phyloP scores from a whole-genome alignment of 2,329 filamentous ascomycete genomes.

The Metarhizium robertsii region DNA sequence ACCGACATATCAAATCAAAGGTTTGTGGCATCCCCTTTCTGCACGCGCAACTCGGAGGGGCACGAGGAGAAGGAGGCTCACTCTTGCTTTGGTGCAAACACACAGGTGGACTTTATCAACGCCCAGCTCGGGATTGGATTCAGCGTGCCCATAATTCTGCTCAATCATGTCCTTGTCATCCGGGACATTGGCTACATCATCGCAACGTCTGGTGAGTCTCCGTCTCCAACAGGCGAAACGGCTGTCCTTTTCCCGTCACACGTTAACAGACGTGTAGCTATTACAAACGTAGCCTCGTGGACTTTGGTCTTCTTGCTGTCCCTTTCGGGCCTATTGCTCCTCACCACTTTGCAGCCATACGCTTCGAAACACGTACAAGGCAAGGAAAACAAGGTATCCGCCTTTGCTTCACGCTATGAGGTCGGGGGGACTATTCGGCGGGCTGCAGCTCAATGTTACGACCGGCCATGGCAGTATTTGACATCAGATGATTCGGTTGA shows the following conservation, averaged over 20 bases:
- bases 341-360: neutral
- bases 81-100: neutral
- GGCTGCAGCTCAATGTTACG: neutral
- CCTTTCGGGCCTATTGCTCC: conserved; percentile 6
- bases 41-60: neutral
- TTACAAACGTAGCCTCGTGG: conserved; percentile 28
- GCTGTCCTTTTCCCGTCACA: neutral
- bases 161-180: conserved; percentile 26
- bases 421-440: neutral
- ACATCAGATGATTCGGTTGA: neutral
- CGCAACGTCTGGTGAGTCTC: conserved; percentile 32
- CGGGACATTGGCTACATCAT: conserved; percentile 32
- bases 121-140: conserved; percentile 42
- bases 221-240: neutral
- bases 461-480: conserved; percentile 1
- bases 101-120: conserved; percentile 40
- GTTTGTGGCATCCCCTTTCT: conserved; percentile 12
- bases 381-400: neutral
- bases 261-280: conserved; percentile 17
- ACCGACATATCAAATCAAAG: conserved; percentile 21
- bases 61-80: neutral
- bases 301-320: conserved; percentile 18
- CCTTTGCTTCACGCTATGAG: neutral
- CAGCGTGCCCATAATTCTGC: conserved; percentile 38
- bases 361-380: neutral